Evolutionary conservation across 495 filamentous ascomycete genomes (phyloP).

Genomic region (Neohortaea acidophila): DNA sequence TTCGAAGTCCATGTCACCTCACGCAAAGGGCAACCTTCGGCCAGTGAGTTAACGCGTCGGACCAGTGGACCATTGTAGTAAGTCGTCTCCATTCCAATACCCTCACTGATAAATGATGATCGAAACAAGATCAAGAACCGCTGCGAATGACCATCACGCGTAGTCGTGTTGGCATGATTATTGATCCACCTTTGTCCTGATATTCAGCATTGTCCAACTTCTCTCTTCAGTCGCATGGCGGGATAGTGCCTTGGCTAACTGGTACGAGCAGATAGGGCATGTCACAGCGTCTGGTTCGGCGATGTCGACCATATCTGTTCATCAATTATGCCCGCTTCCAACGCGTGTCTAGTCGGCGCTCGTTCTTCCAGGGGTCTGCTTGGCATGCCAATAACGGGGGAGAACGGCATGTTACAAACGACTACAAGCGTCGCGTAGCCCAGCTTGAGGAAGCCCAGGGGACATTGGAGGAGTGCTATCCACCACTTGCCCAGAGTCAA

Average conservation of each 20-base stretch:
- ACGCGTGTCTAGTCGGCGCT: background rate
- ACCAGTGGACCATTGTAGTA: too few relatives aligned
- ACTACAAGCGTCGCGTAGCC: slow-evolving; percentile 11
- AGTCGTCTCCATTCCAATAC: too few relatives aligned
- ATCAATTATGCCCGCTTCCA: background rate
- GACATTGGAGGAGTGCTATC: slow-evolving; percentile 8
- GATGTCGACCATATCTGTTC: slow-evolving; percentile 11
- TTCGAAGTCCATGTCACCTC: too few relatives aligned
- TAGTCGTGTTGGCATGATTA: slow-evolving; percentile 54
- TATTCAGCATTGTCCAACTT: slow-evolving; percentile 10
- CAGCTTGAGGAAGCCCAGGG: slow-evolving; percentile 5
- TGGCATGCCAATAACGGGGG: background rate
- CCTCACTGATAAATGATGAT: slow-evolving; percentile 9
- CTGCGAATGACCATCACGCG: slow-evolving; percentile 63
- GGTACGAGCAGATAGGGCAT: slow-evolving; percentile 1
- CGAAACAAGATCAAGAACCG: slow-evolving; percentile 49
- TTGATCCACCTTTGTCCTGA: slow-evolving; percentile 28
- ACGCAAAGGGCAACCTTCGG: too few relatives aligned
- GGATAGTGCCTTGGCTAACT: background rate
- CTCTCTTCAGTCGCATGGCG: background rate
- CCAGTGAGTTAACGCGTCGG: too few relatives aligned
- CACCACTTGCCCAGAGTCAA: background rate
- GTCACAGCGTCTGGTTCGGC: slow-evolving; percentile 3
- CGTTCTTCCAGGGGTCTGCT: background rate
- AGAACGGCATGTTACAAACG: slow-evolving; percentile 5